Evolutionary conservation across 2,329 filamentous ascomycete species (phyloP).

Genomic region (Podosphaera aphanis): DNA sequence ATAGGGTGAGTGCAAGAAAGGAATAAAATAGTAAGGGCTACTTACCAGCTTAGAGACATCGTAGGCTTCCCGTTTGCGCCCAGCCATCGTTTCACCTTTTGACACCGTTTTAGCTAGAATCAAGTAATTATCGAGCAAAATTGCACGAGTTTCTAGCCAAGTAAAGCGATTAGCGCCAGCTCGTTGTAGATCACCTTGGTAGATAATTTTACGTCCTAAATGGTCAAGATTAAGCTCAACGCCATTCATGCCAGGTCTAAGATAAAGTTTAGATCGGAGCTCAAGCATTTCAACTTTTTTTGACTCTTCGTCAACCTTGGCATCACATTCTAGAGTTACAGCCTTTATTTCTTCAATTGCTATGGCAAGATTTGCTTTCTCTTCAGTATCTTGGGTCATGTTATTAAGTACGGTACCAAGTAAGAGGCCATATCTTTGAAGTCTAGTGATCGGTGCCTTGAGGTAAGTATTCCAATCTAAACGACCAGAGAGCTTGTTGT

Average conservation of each 20-base stretch:
- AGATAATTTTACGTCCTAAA: constrained; percentile 73
- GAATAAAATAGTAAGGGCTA: constrained; percentile 1
- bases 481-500: constrained; percentile 57
- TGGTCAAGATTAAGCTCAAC: constrained; percentile 80
- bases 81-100: constrained; percentile 40
- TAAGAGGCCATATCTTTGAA: constrained; percentile 75
- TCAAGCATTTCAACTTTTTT: constrained; percentile 80
- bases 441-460: constrained; percentile 74
- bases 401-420: constrained; percentile 65
- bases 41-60: constrained; percentile 76
- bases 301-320: constrained; percentile 74
- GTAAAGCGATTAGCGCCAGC: constrained; percentile 73
- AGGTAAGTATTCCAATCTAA: constrained; percentile 87
- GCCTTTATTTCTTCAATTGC: constrained; percentile 81
- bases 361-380: constrained; percentile 60
- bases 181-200: constrained; percentile 69
- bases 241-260: constrained; percentile 69
- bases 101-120: constrained; percentile 65
- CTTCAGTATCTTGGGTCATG: constrained; percentile 63
- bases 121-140: constrained; percentile 91
- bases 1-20: constrained; percentile 20
- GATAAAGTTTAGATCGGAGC: constrained; percentile 56
- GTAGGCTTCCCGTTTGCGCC: constrained; percentile 58
- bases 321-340: constrained; percentile 77
- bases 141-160: constrained; percentile 81